Evolutionary conservation across 2,329 filamentous ascomycete genomes (phyloP).

Genomic region (Chaetomium sp.): DNA sequence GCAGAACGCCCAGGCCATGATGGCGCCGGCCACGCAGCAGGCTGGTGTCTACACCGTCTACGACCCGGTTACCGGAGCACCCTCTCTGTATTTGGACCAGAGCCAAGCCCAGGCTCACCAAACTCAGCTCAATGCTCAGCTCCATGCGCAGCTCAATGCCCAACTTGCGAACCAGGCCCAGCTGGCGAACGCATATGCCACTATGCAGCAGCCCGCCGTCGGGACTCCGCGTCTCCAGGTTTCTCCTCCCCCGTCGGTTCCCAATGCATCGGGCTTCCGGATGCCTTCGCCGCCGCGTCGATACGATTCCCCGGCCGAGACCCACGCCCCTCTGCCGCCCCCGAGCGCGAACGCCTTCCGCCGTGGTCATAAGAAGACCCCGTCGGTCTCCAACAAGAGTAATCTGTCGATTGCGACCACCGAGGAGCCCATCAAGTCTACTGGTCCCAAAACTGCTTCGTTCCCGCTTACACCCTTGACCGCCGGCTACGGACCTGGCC

Average conservation of each 20-base stretch:
- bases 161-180: slow-evolving; percentile 49
- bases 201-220: slow-evolving; percentile 53
- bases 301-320: slow-evolving; percentile 68
- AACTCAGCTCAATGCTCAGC: slow-evolving; percentile 49
- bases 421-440: slow-evolving; percentile 56
- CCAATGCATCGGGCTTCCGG: slow-evolving; percentile 55
- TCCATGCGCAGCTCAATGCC: slow-evolving; percentile 32
- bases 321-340: slow-evolving; percentile 70
- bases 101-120: slow-evolving; percentile 50
- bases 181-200: slow-evolving; percentile 45
- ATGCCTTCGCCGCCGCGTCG: slow-evolving; percentile 68
- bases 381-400: slow-evolving; percentile 67
- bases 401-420: slow-evolving; percentile 47
- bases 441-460: slow-evolving; percentile 74
- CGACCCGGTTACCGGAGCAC: slow-evolving; percentile 84
- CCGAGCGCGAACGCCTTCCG: slow-evolving; percentile 91
- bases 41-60: slow-evolving; percentile 81
- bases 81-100: slow-evolving; percentile 76
- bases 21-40: slow-evolving; percentile 58
- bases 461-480: slow-evolving; percentile 80
- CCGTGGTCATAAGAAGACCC: slow-evolving; percentile 87
- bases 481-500: slow-evolving; percentile 83
- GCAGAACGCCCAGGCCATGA: slow-evolving; percentile 55
- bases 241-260: slow-evolving; percentile 72
- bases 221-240: slow-evolving; percentile 76